phyloP scores from a whole-genome alignment of 306 rosid species.

The Cercis canadensis region DNA sequence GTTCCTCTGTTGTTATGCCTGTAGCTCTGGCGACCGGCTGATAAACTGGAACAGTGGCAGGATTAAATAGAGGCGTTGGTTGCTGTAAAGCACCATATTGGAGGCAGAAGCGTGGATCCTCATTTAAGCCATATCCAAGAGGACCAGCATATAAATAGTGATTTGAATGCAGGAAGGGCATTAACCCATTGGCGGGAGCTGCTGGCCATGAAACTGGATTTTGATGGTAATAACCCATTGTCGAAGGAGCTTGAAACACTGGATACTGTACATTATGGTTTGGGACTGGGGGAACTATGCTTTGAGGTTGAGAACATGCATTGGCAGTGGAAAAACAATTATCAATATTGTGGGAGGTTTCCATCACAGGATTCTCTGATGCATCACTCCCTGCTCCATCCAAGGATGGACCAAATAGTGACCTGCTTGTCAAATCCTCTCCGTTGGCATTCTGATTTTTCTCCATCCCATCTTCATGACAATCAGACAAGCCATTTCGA shows the following conservation, averaged over 20 bases:
- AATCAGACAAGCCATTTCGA: constrained; percentile 60
- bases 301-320: constrained; percentile 70
- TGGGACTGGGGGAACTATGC: constrained; percentile 54
- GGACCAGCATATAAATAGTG: constrained; percentile 76
- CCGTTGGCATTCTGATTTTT: constrained; percentile 43
- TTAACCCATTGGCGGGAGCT: constrained; percentile 65
- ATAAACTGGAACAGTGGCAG: constrained; percentile 70
- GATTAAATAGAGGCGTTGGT: constrained; percentile 62
- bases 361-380: constrained; percentile 43
- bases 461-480: constrained; percentile 53
- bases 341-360: constrained; percentile 50
- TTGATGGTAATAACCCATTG: constrained; percentile 85
- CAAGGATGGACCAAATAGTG: constrained; percentile 36
- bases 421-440: constrained; percentile 47
- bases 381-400: constrained; percentile 52
- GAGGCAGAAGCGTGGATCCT: constrained; percentile 79
- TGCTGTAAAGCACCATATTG: constrained; percentile 85
- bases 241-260: constrained; percentile 70
- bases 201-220: constrained; percentile 90
- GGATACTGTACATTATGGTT: constrained; percentile 77
- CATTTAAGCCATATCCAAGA: constrained; percentile 82
- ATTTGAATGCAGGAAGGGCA: constrained; percentile 72
- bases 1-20: constrained; percentile 55
- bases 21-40: constrained; percentile 62
- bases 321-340: constrained; percentile 57